Evolutionary conservation across 139 green algal species (phyloP), one percentile per base, ranked within the genome.

Genomic region (Pseudopediastrum boryanum): DNA sequence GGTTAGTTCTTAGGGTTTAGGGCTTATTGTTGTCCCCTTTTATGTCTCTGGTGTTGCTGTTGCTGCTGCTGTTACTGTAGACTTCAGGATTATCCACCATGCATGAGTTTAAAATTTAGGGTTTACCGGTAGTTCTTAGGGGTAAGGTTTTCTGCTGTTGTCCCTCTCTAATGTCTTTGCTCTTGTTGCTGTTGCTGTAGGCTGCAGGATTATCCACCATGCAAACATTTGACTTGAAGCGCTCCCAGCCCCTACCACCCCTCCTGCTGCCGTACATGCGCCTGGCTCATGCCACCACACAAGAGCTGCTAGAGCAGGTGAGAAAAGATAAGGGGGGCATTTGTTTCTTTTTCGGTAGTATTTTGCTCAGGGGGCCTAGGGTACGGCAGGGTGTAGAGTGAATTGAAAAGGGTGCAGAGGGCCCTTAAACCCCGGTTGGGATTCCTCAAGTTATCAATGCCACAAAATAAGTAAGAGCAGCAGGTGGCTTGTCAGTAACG

Each of bases 211-310:
- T 72, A 35, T 63, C 44, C 19, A 80, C 74, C 9, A 65, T 76
- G 50, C 75, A 83, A 79, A 80, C 71, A 0, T 89, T 87, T 75
- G 87, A 91, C 76, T 68, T 88, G 36, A 75, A 51, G 48, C 72
- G 42, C 21, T 50, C 63, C 38, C 66, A 79, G 50, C 85, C 85
- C 4, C 77, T 96, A 75, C 89, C 90, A 4, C 52, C 85, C 9
- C 66, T 83, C 29, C 84, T 98, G 83, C 77, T 98, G 71, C 88
- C 93, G 12, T 96, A 93, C 84, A 67, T 98, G 81, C 83, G 90
- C 6, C 80, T 98, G 25, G 91, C 88, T 4, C 79, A 90, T 65
- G 88, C 90, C 23, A 88, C 39, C 43, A 91, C 50, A 29, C 50
- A 68, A 16, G 83, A 89, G 58, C 84, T 93, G 44, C 58, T 88